Evolutionary conservation across 2,329 filamentous ascomycete species (phyloP), one percentile per base, ranked within the genome.

Genomic region (Alternaria triticimaculans): DNA sequence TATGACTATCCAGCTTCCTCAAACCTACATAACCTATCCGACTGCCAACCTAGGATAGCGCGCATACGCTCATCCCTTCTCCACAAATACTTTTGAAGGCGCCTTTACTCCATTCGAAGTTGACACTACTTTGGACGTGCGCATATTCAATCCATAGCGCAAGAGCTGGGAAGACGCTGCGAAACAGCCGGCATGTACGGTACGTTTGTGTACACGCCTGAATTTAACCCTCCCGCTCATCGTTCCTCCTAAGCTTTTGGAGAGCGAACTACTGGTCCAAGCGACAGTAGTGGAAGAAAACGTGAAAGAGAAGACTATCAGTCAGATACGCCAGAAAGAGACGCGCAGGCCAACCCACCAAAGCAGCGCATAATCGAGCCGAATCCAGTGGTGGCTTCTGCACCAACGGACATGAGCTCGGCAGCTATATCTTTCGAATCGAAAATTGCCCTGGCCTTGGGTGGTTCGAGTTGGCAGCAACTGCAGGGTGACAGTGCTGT

Each of bases 401-500:
- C 9, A 20, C 18, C 50, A 28, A 28, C 50, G 26, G 37, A 9
- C 15, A 62, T 64, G 55, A 33, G 49, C 14, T 48, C 66, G 12
- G 49, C 33, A 6, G 41, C 55, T 21, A 41, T 66, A 11, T 68
- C 66, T 25, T 68, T 70, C 30, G 67, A 68, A 37, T 59, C 58
- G 10, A 68, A 57, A 41, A 68, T 70, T 11, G 65, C 58, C 14
- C 45, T 64, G 20, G 67, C 67, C 3, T 58, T 70, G 50, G 49
- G 50, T 10, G 67, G 67, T 14, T 58, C 56, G 6, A 62, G 49
- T 44, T 70, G 67, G 67, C 63, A 70, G 56, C 54, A 64, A 18
- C 55, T 70, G 11, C 65, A 66, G 48, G 50, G 21, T 30, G 26
- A 14, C 7, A 62, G 14, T 23, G 41, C 46, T 12, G 48, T 26